phyloP scores from a whole-genome alignment of 805 yeast genomes.

The Clavispora santaluciae region DNA sequence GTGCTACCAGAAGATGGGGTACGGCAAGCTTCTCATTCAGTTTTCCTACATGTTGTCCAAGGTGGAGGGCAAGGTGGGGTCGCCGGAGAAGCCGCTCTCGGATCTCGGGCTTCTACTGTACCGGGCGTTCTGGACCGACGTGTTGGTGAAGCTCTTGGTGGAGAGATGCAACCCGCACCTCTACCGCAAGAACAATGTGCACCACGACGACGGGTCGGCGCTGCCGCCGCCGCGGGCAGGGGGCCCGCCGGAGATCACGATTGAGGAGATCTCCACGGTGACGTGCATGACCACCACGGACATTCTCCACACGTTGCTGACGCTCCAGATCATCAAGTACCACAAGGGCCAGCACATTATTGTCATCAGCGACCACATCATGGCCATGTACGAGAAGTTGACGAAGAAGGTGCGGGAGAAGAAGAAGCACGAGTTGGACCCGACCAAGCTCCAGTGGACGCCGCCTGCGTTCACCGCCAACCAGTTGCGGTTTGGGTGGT shows the following conservation, averaged over 20 bases:
- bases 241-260: slow-evolving; percentile 52
- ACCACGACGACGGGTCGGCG: slow-evolving; percentile 12
- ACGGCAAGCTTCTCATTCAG: slow-evolving; percentile 85
- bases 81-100: slow-evolving; percentile 95
- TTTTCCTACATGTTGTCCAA: slow-evolving; percentile 88
- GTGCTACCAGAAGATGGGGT: slow-evolving; percentile 93
- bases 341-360: slow-evolving; percentile 93
- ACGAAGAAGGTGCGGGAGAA: slow-evolving; percentile 50
- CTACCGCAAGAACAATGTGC: slow-evolving; percentile 33
- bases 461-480: slow-evolving; percentile 97
- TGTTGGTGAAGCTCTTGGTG: slow-evolving; percentile 66
- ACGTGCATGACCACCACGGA: slow-evolving; percentile 97
- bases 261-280: slow-evolving; percentile 81
- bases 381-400: slow-evolving; percentile 67
- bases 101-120: slow-evolving; percentile 91
- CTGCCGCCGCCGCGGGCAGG: slow-evolving; percentile 17
- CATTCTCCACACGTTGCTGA: slow-evolving; percentile 87
- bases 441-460: slow-evolving; percentile 75
- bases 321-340: slow-evolving; percentile 82
- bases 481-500: slow-evolving; percentile 95
- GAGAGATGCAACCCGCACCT: slow-evolving; percentile 45
- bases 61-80: slow-evolving; percentile 85
- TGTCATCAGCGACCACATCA: slow-evolving; percentile 78
- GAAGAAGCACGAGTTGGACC: slow-evolving; percentile 71
- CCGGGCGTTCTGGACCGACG: slow-evolving; percentile 95